phyloP scores from a whole-genome alignment of 192 early-diverging fungal genomes.

The Coemansia sp. region DNA sequence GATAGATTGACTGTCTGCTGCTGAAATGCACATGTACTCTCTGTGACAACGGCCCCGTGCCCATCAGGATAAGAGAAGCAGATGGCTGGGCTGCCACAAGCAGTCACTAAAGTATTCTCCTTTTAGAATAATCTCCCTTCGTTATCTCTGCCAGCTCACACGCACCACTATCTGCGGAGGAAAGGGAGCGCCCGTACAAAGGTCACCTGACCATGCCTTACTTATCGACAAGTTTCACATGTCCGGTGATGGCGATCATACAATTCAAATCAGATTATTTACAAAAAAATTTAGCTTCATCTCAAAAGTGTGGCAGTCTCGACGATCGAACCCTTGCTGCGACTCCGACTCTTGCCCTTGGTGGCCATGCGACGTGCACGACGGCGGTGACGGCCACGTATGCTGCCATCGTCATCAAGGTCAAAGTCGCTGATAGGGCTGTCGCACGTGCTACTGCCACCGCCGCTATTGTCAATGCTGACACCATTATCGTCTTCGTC shows the following conservation, averaged over 20 bases:
- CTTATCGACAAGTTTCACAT: not conserved
- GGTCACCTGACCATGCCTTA: not conserved
- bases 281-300: not conserved
- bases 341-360: constrained; percentile 7
- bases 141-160: too few species aligned
- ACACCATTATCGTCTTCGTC: not conserved
- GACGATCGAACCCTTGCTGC: constrained; percentile 1
- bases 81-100: not conserved
- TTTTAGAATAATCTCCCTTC: too few species aligned
- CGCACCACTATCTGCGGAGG: not conserved
- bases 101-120: not conserved
- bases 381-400: constrained; percentile 22
- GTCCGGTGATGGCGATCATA: not conserved
- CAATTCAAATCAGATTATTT: not conserved
- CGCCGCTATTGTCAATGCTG: constrained; percentile 8
- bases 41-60: constrained; percentile 5
- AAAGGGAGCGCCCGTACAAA: not conserved
- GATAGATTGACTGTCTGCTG: constrained; percentile 1
- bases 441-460: constrained; percentile 6
- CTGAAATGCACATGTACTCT: constrained; percentile 7
- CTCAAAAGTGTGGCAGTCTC: not conserved
- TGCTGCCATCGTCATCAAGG: constrained; percentile 17
- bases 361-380: constrained; percentile 18
- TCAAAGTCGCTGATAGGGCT: constrained; percentile 15
- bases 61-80: not conserved